Base-by-base conservation (phyloP, 306 rosid genomes). In the Medicago arabica region DNA sequence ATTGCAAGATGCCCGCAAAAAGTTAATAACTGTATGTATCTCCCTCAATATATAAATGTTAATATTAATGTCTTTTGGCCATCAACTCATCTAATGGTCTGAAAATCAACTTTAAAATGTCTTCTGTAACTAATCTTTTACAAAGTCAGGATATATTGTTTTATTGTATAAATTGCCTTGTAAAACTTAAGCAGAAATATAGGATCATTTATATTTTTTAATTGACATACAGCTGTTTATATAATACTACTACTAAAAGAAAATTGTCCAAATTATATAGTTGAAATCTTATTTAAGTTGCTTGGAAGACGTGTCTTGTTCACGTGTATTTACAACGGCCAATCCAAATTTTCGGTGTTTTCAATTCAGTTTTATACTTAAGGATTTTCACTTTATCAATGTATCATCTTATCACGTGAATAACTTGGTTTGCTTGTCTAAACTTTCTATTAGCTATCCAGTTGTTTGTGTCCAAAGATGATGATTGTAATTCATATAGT, bases 1-100 rank as follows among this genome's bases (percentile, higher is more conserved):
- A 82, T 78, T 91, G 77, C 96, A 90, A 77, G 91, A 90, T 46
- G 96, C 93, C 55, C 96, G 98, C 55, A 90, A 90, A 84, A 90
- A 82, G 61, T 76, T 90, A 76, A 85, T 88, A 36, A 40, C 4
- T 4, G 98, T 89, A 87, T n/a, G 87, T 46, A 58, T 25, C 16
- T 31, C 23, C 66, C 44, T 72, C 16, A 12, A 3, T 11, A 21
- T 62, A 28, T 57, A 47, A 76, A 47, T 71, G 21, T 23, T 50
- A 31, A 46, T 70, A 8, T 44, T 17, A 9, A n/a, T 38, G 50
- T 63, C 58, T 7, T 63, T 62, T 9, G 69, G 34, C 58, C 7
- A 43, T 53, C 66, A 31, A 34, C 61, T 46, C 50, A 15, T 53
- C 40, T 58, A 28, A 60, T 13, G 17, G 17, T 55, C 62, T 57